Evolutionary conservation across 495 filamentous ascomycete species (phyloP).

Genomic region (Antarctomyces pellizariae): DNA sequence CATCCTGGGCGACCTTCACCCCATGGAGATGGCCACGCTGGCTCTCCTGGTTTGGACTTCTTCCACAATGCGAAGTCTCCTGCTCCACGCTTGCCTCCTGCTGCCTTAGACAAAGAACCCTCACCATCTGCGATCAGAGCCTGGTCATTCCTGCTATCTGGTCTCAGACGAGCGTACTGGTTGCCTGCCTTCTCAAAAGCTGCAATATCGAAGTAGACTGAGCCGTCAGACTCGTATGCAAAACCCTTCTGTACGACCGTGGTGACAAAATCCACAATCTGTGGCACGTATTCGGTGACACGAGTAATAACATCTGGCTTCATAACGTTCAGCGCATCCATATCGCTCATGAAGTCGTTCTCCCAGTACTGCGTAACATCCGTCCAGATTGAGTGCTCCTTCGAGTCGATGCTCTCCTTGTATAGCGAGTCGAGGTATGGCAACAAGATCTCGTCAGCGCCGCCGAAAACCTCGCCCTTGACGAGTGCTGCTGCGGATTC

Average conservation of each 20-base stretch:
- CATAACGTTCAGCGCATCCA: slow-evolving; percentile 67
- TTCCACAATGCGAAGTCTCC: slow-evolving; percentile 95
- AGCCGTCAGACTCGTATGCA: slow-evolving; percentile 68
- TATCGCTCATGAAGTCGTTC: slow-evolving; percentile 59
- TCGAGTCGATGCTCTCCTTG: slow-evolving; percentile 47
- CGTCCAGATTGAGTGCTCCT: slow-evolving; percentile 41
- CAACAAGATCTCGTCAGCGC: slow-evolving; percentile 43
- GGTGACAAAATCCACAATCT: slow-evolving; percentile 61
- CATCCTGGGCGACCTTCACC: slow-evolving; percentile 74
- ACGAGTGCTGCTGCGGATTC: slow-evolving; percentile 33
- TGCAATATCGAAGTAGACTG: slow-evolving; percentile 83
- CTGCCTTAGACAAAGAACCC: slow-evolving; percentile 49
- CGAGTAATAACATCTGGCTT: slow-evolving; percentile 61
- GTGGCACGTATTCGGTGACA: slow-evolving; percentile 69
- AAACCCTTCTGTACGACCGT: slow-evolving; percentile 65
- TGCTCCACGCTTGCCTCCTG: slow-evolving; percentile 39
- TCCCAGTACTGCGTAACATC: slow-evolving; percentile 67
- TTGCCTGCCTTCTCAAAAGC: slow-evolving; percentile 71
- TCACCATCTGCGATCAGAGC: slow-evolving; percentile 74
- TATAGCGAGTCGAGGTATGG: slow-evolving; percentile 67
- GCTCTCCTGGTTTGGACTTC: slow-evolving; percentile 75
- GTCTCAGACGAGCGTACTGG: slow-evolving; percentile 64
- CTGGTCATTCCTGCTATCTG: slow-evolving; percentile 68
- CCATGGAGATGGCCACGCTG: slow-evolving; percentile 73
- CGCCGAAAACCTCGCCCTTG: slow-evolving; percentile 19